Evolutionary conservation across 2,329 filamentous ascomycete species (phyloP), one percentile per base, ranked within the genome.

Genomic region (Penicillium sp.): DNA sequence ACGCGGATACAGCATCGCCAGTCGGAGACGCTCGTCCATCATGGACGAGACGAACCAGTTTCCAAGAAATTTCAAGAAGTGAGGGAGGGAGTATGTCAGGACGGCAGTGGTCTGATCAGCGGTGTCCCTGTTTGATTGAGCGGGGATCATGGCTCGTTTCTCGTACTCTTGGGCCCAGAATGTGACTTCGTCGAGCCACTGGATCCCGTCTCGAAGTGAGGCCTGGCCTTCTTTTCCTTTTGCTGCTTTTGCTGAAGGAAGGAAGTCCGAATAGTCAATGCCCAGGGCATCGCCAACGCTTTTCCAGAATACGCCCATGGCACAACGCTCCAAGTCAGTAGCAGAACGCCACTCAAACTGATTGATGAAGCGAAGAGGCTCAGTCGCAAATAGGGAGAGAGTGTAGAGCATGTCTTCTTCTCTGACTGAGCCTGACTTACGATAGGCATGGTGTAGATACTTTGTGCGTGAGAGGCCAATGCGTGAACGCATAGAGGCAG

Each of bases 261-360:
- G 40, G 40, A 50, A 58, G 24, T n/a, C 21, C 14, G 51, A 70
- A 48, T 76, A 82, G 3, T 73, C 71, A 55, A 91, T 88, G 0
- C 78, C 80, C 83, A 91, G 87, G 52, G 83, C 82, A 63, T 90
- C 85, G 14, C 88, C 88, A 16, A 90, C 72, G 52, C 79, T 78
- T 69, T 88, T 89, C 88, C 87, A 91, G 64, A 88, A 84, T 0
- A 83, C 84, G 16, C 82, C 85, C 28, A 87, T 71, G 0, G 87
- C 88, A 60, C 86, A 88, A 9, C 77, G 69, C 69, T 92, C 89
- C 71, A 91, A 77, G 0, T 86, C 82, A 16, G 80, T 86, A 21
- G 90, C 68, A 4, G 73, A 40, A 1, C 89, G 81, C 88, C 89
- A 93, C 67, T 93, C 90, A 64, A 84, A 89, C 5, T 74, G 73